Percentiles rank a stretch among this genome's conserved stretches.
Evolutionary conservation across 768 basidiomycete genomes (phyloP).

Genomic region (Austroboletus eburneus): DNA sequence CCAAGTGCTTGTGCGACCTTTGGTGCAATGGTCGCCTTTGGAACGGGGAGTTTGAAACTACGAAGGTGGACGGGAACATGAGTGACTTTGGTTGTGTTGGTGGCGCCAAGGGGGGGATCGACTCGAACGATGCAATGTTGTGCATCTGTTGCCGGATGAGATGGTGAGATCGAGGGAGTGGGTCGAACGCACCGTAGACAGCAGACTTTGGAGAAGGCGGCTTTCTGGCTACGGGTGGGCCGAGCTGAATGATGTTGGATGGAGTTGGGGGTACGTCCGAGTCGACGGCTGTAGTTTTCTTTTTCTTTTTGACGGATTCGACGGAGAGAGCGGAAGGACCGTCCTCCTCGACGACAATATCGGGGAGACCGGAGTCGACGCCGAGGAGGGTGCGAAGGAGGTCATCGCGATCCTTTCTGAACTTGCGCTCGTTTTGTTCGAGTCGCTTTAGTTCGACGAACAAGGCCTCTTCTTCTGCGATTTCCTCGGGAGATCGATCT

Average conservation of each 20-base stretch:
- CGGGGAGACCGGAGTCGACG: constrained; percentile 81
- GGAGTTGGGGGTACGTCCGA: constrained; percentile 33
- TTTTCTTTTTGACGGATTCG: constrained; percentile 56
- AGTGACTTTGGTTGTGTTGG: constrained; percentile 58
- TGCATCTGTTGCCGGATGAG: constrained; percentile 45
- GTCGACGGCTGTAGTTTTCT: constrained; percentile 31
- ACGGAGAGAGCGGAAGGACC: constrained; percentile 41
- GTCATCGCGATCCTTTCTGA: constrained; percentile 85
- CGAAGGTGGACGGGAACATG: constrained; percentile 82
- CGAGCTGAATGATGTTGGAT: constrained; percentile 34
- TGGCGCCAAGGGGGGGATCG: constrained; percentile 44
- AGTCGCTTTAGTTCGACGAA: constrained; percentile 93
- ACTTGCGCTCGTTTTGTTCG: constrained; percentile 86
- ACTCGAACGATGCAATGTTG: constrained; percentile 70
- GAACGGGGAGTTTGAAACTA: constrained; percentile 77
- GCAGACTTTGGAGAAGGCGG: constrained; percentile 50
- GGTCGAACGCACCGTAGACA: constrained; percentile 47
- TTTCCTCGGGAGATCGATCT: constrained; percentile 81
- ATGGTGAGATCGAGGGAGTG: background rate
- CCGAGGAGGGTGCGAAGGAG: constrained; percentile 80
- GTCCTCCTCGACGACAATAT: constrained; percentile 63
- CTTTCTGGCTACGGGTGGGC: constrained; percentile 35
- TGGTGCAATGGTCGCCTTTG: constrained; percentile 68
- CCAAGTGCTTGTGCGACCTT: constrained; percentile 73
- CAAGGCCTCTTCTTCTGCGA: constrained; percentile 92